Percentiles rank a stretch among this genome's conserved stretches.
Conservation (phyloP, 2,329 filamentous ascomycete genomes). For the Ambrosiella xylebori region DNA sequence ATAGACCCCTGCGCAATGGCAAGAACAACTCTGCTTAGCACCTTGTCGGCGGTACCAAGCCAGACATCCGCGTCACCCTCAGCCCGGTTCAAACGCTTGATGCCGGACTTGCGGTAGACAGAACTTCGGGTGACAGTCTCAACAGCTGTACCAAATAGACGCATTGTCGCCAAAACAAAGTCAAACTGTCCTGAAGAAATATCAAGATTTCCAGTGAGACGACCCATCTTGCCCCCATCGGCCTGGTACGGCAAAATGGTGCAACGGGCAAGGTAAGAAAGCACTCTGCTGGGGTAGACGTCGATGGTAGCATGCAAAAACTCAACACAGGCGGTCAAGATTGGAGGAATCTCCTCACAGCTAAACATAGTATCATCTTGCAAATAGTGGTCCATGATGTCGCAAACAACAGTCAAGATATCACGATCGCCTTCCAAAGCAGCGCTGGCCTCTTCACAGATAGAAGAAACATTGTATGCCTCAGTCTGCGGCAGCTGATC, state of each 20-base stretch:
- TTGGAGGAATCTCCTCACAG: conserved; percentile 47
- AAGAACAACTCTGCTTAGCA: conserved; percentile 52
- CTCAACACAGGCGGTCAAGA: conserved; percentile 54
- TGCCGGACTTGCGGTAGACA: conserved; percentile 44
- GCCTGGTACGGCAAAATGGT: conserved; percentile 62
- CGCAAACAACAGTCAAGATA: conserved; percentile 64
- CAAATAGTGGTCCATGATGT: conserved; percentile 60
- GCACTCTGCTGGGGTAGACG: conserved; percentile 67
- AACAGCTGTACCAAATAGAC: conserved; percentile 57
- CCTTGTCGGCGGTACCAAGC: conserved; percentile 61
- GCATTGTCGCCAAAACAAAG: conserved; percentile 57
- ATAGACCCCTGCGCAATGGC: conserved; percentile 60
- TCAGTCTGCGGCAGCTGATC: conserved; percentile 13
- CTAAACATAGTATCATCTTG: conserved; percentile 38
- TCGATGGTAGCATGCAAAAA: conserved; percentile 60
- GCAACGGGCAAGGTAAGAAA: conserved; percentile 75
- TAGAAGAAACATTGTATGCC: conserved; percentile 24
- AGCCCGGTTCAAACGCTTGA: conserved; percentile 30
- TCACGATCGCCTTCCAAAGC: conserved; percentile 46
- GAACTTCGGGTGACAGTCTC: conserved; percentile 57
- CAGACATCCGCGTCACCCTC: conserved; percentile 36
- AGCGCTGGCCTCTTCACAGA: conserved; percentile 39
- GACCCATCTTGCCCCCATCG: conserved; percentile 57
- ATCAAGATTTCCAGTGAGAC: conserved; percentile 68
- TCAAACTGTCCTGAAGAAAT: conserved; percentile 59